Base-by-base conservation (phyloP, 2,329 filamentous ascomycete genomes). In the Pseudogymnoascus sp. region DNA sequence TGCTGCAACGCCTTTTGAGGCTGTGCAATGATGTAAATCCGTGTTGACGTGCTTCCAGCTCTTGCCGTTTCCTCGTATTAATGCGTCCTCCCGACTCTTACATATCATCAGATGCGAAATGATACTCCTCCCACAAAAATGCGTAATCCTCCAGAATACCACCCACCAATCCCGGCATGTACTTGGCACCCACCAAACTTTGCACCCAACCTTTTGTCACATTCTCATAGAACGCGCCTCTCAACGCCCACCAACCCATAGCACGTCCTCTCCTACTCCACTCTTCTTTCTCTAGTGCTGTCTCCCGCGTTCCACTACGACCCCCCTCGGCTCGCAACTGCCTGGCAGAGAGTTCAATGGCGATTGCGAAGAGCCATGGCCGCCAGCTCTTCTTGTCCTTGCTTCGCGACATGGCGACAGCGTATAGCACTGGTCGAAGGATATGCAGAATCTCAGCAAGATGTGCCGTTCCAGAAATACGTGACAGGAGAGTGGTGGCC, bases 61-160 rank as follows among this genome's bases (percentile, higher is more conserved):
- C n/a, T 20, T 33, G n/a, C 11, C 47, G 47, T 53, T 35, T 33
- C 28, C 15, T 53, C 28, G 15, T 35, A 53, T 53, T 35, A 53
- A 53, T 18, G 28, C 28, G 47, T 35, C 28, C 28, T 33, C 33
- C 47, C 12, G 11, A 53, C 47, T 38, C 25, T 58, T 58, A 58
- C 57, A 58, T 58, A 25, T 58, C 57, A 38, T 58, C 57, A 15
- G 57, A 58, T 15, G 57, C 57, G 41, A 97, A 99, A 75, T 97
- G 95, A 74, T 97, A 97, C 69, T 95, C 92, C 75, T 97, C 91
- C 94, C 94, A 99, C 33, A 99, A 79, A 73, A 95, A 97, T 74
- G 96, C 90, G 72, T 99, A 99, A 73, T 99, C 94, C 72, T 97
- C 91, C 65, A 97, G 75, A 50, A 99, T 88, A 62, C 89, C 90